These are phyloP conservation scores for Kockovaella imperatae DNA, from an alignment of 768 basidiomycete species.

Conservation along the genomic window DNA sequence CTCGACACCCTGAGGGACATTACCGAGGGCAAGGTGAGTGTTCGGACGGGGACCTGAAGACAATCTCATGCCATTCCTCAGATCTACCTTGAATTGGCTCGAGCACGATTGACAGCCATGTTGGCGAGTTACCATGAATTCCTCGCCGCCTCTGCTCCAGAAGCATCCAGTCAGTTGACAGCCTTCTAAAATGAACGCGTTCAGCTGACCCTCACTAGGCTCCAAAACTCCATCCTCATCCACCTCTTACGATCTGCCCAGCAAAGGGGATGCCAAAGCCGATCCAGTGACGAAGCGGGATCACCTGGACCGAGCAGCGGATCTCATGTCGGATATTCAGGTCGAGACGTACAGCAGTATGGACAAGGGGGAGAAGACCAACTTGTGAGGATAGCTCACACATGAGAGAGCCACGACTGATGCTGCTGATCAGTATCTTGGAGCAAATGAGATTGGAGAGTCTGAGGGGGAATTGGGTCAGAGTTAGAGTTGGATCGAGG, in stretches of 20 bases:
- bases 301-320: conserved; percentile 75
- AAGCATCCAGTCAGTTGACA: conserved; percentile 21
- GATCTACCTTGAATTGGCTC: conserved; percentile 94
- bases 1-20: conserved; percentile 82
- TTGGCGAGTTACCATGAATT: conserved; percentile 79
- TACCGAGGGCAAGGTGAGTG: conserved; percentile 87
- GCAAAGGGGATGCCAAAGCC: conserved; percentile 29
- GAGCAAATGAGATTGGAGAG: conserved; percentile 84
- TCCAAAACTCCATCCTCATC: conserved; percentile 8
- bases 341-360: conserved; percentile 99
- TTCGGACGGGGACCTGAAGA: neutral
- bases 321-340: conserved; percentile 86
- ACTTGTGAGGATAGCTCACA: conserved; percentile 52
- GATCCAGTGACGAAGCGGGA: conserved; percentile 52
- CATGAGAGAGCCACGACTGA: neutral
- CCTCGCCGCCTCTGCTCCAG: conserved; percentile 50
- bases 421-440: conserved; percentile 51
- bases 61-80: conserved; percentile 38
- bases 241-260: conserved; percentile 12
- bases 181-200: neutral
- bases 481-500: conserved; percentile 80
- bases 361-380: conserved; percentile 95
- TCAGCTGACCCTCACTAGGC: conserved; percentile 4
- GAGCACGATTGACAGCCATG: conserved; percentile 84
- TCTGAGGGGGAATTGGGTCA: conserved; percentile 66